Evolutionary conservation across 805 yeast species (phyloP), one percentile per base, ranked within the genome.

Genomic region (Sugiyamaella mastotermitis): DNA sequence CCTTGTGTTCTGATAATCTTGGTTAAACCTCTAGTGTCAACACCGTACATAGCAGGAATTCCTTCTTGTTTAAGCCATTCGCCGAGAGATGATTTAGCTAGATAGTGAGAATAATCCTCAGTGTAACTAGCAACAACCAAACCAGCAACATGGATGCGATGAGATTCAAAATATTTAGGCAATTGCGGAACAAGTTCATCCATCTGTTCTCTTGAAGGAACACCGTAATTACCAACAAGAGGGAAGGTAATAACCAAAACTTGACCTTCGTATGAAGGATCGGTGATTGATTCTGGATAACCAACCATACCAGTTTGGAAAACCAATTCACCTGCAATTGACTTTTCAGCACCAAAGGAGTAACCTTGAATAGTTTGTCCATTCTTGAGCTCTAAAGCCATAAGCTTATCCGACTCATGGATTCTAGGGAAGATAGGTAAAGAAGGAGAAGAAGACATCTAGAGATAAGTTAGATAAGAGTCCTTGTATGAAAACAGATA

Each of bases 261-360:
- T 68, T 92, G 98, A 48, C 98, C 98, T 59, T 84, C 88, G 65
- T 92, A 92, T 31, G 97, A 92, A 45, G 98, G 98, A 66, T 92
- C 98, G 28, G 98, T 87, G 63, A 92, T 77, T 37, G 97, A 80
- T 66, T 92, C 98, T 29, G 97, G 98, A 63, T 92, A 92, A 46
- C 98, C 98, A 52, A 92, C 97, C 96, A 92, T 88, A 71, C 98
- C 97, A 47, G 98, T 92, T 67, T 94, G 97, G 78, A 92, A 92
- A 45, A 92, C 98, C 55, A 94, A 77, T 69, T 92, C 98, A 74
- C 98, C 98, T 41, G 97, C 94, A 41, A 79, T 77, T 18, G 95
- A 62, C 44, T 72, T 76, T 46, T 80, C 80, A 40, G 97, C 95
- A 72, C 98, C 98, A 56, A 92, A 92, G 15, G 97, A 90, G 69